These are phyloP conservation scores for Ceratobasidium theobromae DNA, from an alignment of 1,284 basidiomycete genomes.

Conservation along the genomic window DNA sequence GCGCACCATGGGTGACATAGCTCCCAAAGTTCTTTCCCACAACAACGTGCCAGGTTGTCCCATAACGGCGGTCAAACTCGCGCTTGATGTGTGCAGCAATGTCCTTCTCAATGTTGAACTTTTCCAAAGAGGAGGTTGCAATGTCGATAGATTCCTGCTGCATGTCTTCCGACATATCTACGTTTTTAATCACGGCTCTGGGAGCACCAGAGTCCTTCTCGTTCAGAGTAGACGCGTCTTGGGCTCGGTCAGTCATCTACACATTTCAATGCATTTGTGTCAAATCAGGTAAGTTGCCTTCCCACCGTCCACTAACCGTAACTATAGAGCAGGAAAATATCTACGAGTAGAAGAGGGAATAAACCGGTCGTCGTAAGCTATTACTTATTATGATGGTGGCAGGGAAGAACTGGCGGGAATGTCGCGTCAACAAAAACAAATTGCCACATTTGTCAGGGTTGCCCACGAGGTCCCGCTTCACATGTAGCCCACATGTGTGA, in stretches of 20 bases:
- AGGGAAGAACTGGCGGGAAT: conserved; percentile 20
- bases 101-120: conserved; percentile 95
- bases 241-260: conserved; percentile 27
- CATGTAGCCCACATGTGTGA: conserved; percentile 12
- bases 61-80: conserved; percentile 89
- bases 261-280: not conserved
- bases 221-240: conserved; percentile 18
- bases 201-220: conserved; percentile 43
- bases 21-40: conserved; percentile 98
- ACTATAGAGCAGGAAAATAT: not conserved
- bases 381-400: conserved; percentile 32
- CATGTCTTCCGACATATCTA: conserved; percentile 97
- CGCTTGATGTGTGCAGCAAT: conserved; percentile 98
- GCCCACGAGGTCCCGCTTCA: conserved; percentile 24
- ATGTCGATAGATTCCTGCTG: conserved; percentile 90
- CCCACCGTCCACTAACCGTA: not conserved
- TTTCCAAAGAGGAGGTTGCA: conserved; percentile 80
- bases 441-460: not conserved
- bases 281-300: not conserved
- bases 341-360: not conserved
- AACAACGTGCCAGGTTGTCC: conserved; percentile 96
- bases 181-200: conserved; percentile 93
- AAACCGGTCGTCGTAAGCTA: conserved; percentile 13
- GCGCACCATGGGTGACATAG: conserved; percentile 93
- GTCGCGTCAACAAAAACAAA: conserved; percentile 31